Evolutionary conservation across 73 alveolate species (phyloP).

Genomic region (Paramecium caudatum): DNA sequence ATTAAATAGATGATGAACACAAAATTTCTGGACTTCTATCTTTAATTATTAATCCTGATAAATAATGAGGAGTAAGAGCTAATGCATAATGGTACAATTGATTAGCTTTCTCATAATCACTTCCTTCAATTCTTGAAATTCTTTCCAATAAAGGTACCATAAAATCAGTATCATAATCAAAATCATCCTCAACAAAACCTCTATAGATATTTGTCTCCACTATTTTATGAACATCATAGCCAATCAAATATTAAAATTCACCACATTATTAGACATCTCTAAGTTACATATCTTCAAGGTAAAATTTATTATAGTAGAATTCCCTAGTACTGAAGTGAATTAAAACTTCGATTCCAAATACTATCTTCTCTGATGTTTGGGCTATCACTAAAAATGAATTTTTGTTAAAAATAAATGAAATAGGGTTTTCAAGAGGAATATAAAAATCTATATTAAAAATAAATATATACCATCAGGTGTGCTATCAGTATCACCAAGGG

Average conservation of each 20-base stretch:
- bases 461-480: conserved; percentile 4
- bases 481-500: not conserved
- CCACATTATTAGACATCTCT: conserved; percentile 40
- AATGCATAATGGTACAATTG: not conserved
- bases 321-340: not conserved
- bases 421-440: conserved; percentile 58
- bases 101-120: not conserved
- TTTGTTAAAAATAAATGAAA: not conserved
- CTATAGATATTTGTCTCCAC: conserved; percentile 33
- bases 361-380: not conserved
- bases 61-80: conserved; percentile 28
- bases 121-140: not conserved
- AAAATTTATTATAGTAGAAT: conserved; percentile 46
- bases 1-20: not conserved
- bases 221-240: conserved; percentile 66
- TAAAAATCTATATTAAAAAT: not conserved
- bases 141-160: conserved; percentile 61
- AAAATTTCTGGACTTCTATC: conserved; percentile 21
- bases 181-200: conserved; percentile 41
- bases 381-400: conserved; percentile 53
- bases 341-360: conserved; percentile 50
- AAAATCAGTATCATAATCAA: conserved; percentile 55
- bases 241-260: conserved; percentile 19
- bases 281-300: conserved; percentile 52
- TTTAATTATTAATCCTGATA: not conserved